phyloP scores from a whole-genome alignment of 768 basidiomycete genomes.

The Rhodosporidiobolus sp. region DNA sequence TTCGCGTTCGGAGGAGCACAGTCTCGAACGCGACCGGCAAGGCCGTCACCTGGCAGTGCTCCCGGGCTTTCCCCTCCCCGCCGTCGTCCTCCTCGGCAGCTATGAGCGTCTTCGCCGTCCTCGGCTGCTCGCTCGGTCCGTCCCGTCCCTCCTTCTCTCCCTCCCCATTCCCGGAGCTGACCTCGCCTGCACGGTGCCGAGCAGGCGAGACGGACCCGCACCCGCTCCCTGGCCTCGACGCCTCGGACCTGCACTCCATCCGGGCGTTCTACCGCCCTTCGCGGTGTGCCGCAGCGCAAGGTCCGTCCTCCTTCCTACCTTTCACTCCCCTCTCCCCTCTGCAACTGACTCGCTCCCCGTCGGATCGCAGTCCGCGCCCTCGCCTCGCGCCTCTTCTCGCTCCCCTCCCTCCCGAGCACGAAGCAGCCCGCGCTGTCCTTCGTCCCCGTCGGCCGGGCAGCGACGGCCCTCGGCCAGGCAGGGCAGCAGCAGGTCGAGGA shows the following conservation, averaged over 20 bases:
- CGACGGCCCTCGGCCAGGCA: neutral
- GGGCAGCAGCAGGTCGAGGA: neutral
- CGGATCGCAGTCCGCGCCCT: slow-evolving; percentile 10
- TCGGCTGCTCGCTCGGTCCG: slow-evolving; percentile 19
- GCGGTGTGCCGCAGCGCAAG: neutral
- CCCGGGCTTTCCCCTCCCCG: neutral
- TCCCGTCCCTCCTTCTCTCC: neutral
- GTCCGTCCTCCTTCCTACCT: neutral
- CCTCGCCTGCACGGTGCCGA: neutral
- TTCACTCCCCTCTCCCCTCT: neutral
- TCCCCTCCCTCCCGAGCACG: neutral
- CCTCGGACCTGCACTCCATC: neutral
- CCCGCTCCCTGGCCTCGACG: neutral
- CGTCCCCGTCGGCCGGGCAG: neutral
- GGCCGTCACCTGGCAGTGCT: slow-evolving; percentile 20
- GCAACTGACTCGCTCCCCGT: neutral
- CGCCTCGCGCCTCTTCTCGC: neutral
- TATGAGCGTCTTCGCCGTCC: slow-evolving; percentile 7
- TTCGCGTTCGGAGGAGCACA: neutral
- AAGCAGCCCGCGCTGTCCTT: neutral
- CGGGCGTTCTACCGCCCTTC: slow-evolving; percentile 13
- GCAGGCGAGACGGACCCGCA: neutral
- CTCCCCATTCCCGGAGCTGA: neutral
- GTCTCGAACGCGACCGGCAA: neutral
- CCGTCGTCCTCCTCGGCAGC: neutral